Evolutionary conservation across 768 basidiomycete species (phyloP).

Genomic region (Leccinum sublutescens): DNA sequence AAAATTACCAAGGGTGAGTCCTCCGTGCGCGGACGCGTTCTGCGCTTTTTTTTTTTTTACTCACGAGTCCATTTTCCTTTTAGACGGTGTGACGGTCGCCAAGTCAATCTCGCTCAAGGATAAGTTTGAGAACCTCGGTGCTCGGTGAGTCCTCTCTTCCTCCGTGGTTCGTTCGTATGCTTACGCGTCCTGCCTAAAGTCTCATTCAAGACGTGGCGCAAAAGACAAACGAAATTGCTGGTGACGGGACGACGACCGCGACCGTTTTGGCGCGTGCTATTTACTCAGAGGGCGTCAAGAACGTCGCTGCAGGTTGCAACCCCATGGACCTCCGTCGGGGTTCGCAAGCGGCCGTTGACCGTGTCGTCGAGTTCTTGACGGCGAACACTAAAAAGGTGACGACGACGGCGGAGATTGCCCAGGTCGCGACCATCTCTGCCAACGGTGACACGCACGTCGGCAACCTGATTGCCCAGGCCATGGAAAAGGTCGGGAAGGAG

Average conservation of each 20-base stretch:
- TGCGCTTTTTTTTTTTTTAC: neutral
- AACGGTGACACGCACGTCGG: constrained; percentile 86
- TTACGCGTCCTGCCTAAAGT: constrained; percentile 35
- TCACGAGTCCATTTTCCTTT: neutral
- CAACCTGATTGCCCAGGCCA: constrained; percentile 93
- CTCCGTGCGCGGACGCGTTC: neutral
- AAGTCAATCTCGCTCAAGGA: constrained; percentile 93
- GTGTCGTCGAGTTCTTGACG: constrained; percentile 88
- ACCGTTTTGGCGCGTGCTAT: constrained; percentile 97
- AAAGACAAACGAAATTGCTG: constrained; percentile 96
- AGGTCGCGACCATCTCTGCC: constrained; percentile 95
- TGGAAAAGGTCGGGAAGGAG: constrained; percentile 99
- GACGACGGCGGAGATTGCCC: constrained; percentile 95
- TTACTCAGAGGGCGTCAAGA: constrained; percentile 98
- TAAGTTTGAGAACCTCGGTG: constrained; percentile 99
- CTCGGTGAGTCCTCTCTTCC: constrained; percentile 59
- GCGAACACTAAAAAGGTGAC: constrained; percentile 91
- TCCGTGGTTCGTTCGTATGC: constrained; percentile 7
- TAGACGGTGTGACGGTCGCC: constrained; percentile 98
- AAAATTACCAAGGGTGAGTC: constrained; percentile 92
- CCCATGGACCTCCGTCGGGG: constrained; percentile 99
- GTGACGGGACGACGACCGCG: constrained; percentile 97
- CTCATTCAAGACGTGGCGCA: constrained; percentile 94
- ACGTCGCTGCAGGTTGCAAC: constrained; percentile 98
- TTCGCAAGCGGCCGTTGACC: constrained; percentile 76